Percentiles rank a stretch among this genome's conserved stretches.
Evolutionary conservation across 495 filamentous ascomycete species (phyloP).

Genomic region (Sporormia fimetaria): DNA sequence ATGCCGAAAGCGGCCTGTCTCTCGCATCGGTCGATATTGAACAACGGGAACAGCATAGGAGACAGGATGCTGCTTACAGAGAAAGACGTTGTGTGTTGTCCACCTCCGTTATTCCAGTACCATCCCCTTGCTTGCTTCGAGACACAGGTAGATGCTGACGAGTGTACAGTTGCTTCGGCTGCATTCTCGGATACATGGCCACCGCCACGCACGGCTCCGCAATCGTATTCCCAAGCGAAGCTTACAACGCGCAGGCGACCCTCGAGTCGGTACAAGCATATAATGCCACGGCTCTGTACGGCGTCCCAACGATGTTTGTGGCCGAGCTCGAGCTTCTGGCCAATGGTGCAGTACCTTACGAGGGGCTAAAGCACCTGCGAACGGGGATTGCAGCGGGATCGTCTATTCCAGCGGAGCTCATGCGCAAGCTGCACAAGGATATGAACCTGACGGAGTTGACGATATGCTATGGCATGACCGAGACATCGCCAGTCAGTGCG

Average conservation of each 20-base stretch:
- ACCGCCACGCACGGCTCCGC: conserved; percentile 72
- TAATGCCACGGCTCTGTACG: conserved; percentile 74
- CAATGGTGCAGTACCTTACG: conserved; percentile 38
- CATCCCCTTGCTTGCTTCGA: conserved; percentile 1
- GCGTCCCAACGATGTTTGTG: conserved; percentile 93
- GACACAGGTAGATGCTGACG: conserved; percentile 1
- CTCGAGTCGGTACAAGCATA: conserved; percentile 64
- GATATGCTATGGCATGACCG: conserved; percentile 98
- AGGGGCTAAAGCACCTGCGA: conserved; percentile 57
- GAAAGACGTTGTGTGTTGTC: conserved; percentile 67
- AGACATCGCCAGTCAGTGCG: conserved; percentile 79
- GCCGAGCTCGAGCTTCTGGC: conserved; percentile 66
- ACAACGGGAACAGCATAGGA: conserved; percentile 77
- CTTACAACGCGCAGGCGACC: conserved; percentile 69
- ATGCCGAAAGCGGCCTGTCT: conserved; percentile 88
- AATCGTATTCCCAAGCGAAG: conserved; percentile 78
- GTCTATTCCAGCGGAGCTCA: conserved; percentile 69
- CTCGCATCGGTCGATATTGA: conserved; percentile 72
- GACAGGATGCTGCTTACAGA: conserved; percentile 68
- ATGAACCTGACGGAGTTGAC: conserved; percentile 77
- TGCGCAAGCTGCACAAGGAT: conserved; percentile 64
- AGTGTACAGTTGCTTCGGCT: conserved; percentile 59
- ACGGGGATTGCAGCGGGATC: conserved; percentile 91
- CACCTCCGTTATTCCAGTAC: conserved; percentile 74
- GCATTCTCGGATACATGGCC: conserved; percentile 86